Evolutionary conservation across 352 stramenopile genomes (phyloP).

Genomic region (Labyrinthula sp.): DNA sequence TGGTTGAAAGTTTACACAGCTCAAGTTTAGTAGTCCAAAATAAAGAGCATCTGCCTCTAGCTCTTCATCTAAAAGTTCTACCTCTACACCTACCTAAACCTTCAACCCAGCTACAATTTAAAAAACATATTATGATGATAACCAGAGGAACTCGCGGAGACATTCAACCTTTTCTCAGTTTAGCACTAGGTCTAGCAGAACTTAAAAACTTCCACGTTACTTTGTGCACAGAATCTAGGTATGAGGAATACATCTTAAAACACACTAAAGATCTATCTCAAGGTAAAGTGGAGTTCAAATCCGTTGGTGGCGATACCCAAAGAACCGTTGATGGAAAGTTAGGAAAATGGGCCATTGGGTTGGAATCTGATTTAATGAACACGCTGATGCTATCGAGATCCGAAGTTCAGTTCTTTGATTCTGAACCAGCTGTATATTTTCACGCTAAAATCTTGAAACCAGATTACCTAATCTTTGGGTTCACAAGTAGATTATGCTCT

Average conservation of each 20-base stretch:
- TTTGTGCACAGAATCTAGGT: conserved; percentile 21
- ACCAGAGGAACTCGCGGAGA: conserved; percentile 24
- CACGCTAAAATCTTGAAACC: conserved; percentile 10
- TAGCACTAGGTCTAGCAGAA: conserved; percentile 11
- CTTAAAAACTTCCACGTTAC: conserved; percentile 19
- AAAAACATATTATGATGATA: conserved; percentile 22
- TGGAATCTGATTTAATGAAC: conserved; percentile 12
- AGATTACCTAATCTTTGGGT: conserved; percentile 26
- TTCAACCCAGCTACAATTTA: not conserved
- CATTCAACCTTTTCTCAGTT: conserved; percentile 25
- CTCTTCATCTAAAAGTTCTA: too few species aligned
- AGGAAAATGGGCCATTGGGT: conserved; percentile 15
- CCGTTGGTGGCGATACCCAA: conserved; percentile 19
- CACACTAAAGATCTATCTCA: conserved; percentile 8
- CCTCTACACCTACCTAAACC: not conserved
- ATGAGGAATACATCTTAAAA: conserved; percentile 1
- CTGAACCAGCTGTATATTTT: conserved; percentile 15
- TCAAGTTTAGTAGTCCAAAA: too few species aligned
- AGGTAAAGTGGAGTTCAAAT: conserved; percentile 7
- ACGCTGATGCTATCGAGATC: conserved; percentile 13
- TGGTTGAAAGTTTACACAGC: too few species aligned
- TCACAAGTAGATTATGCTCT: too few species aligned
- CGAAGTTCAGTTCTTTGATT: conserved; percentile 19
- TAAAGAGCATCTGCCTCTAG: too few species aligned
- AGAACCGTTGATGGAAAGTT: conserved; percentile 1